A percentile compares a stretch with the other conserved stretches of the same genome.
These are phyloP conservation scores for Lavandula angustifolia DNA, from an alignment of 257 asterid genomes.

Conservation along the genomic window DNA sequence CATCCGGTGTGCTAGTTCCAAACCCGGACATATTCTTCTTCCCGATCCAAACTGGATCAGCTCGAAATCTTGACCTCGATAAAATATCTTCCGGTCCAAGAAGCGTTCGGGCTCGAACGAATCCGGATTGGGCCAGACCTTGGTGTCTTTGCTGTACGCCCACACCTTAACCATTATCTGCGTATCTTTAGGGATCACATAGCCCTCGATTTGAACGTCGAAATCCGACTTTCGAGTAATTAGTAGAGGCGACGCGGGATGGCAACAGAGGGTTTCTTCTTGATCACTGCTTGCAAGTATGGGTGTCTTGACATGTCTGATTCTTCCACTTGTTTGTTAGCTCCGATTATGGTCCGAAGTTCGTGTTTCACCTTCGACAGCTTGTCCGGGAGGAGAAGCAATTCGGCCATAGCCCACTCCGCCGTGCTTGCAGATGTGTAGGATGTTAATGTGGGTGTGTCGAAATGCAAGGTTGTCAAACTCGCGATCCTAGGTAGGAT, in stretches of 20 bases:
- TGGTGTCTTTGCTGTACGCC: conserved; percentile 24
- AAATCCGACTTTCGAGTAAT: background rate
- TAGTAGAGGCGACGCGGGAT: background rate
- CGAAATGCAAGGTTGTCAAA: no score
- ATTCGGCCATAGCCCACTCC: background rate
- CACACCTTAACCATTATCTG: background rate
- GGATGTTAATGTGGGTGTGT: no score
- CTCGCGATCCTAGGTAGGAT: no score
- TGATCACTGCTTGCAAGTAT: background rate
- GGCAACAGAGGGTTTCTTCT: background rate
- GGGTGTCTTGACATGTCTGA: conserved; percentile 33
- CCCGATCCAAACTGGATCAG: no score
- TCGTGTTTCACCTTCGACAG: background rate
- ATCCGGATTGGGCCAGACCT: no score
- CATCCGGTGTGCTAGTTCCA: no score
- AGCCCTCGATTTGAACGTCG: background rate
- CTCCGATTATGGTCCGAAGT: conserved; percentile 16
- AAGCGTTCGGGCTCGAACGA: no score
- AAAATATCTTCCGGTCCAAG: no score
- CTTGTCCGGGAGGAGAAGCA: background rate
- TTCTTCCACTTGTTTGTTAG: conserved; percentile 14
- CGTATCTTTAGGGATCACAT: conserved; percentile 13
- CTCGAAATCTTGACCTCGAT: no score
- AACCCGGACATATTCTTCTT: no score
- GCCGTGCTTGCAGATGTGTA: background rate